Evolutionary conservation across 805 yeast species (phyloP), one percentile per base, ranked within the genome.

Genomic region (Priceomyces melissophilus): DNA sequence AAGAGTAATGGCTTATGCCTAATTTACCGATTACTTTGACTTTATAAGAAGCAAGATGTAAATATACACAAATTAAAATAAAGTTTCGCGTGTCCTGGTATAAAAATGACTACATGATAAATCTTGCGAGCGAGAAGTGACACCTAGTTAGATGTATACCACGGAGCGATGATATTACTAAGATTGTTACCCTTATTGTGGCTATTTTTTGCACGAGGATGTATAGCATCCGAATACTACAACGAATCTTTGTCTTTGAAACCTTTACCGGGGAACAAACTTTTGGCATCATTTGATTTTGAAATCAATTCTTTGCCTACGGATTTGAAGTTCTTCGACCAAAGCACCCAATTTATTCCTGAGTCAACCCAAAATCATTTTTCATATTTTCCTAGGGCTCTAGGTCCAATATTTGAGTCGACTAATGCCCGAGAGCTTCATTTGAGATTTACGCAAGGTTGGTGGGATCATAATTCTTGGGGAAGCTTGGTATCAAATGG

Each of bases 381-480:
- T 55, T 76, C 77, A 3, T 74, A 77, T 12, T 90, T 93, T 52
- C 97, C 99, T 0, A 78, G 85, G 44, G 70, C 88, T 1, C 65
- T 93, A 7, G 91, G 88, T 3, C 93, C 95, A 23, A 73, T 91
- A 2, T 56, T 93, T 10, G 79, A 76, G 32, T 62, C 73, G 10
- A 76, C 95, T 2, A 71, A 75, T 43, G 76, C 95, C 0, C 71
- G 85, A 40, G 90, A 87, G 53, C 67, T 93, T 34, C 96, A 87
- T 58, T 65, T 93, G 44, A 67, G 97, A 40, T 93, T 93, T 57
- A 78, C 95, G 2, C 95, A 87, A 60, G 99, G 99, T 0, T 85
- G 89, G 81, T 93, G 96, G 91, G 96, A 93, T 55, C 68, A 90
- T 1, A 87, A 84, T 44, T 67, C 73, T 6, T 93, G 96, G 95